Percentiles rank a stretch among this genome's conserved stretches.
Conservation (phyloP, 2,329 filamentous ascomycete genomes). For the Paramyrothecium sp. region DNA sequence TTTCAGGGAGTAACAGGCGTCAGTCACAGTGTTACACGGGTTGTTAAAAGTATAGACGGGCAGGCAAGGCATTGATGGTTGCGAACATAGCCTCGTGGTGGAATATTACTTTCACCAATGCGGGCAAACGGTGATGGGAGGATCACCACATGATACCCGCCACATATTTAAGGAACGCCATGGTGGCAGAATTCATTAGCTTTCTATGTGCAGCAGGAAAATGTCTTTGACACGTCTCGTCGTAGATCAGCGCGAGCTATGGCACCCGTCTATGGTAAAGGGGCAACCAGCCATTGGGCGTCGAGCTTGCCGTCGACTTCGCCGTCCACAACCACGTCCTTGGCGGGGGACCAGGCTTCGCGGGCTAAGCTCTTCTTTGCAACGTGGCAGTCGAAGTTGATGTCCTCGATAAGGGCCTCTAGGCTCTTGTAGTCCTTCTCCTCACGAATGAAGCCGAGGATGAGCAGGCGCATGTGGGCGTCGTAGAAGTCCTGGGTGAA, state of each 20-base stretch:
- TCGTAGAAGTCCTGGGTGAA: slow-evolving; percentile 86
- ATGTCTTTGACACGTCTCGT: neutral
- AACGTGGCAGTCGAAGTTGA: slow-evolving; percentile 84
- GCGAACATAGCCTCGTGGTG: neutral
- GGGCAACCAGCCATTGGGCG: slow-evolving; percentile 36
- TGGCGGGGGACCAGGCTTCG: slow-evolving; percentile 53
- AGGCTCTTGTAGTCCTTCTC: slow-evolving; percentile 85
- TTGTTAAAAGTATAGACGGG: neutral
- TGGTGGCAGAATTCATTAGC: neutral
- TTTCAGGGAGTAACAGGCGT: neutral
- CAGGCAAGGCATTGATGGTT: neutral
- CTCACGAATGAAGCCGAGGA: slow-evolving; percentile 84
- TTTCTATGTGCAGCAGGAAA: neutral
- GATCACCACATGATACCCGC: neutral
- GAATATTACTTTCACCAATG: neutral
- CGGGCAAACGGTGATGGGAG: neutral
- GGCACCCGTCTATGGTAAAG: slow-evolving; percentile 10
- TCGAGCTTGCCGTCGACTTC: slow-evolving; percentile 30
- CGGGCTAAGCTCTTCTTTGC: slow-evolving; percentile 70
- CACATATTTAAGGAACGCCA: neutral
- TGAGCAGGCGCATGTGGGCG: slow-evolving; percentile 71
- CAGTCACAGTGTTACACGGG: neutral
- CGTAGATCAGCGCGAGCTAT: neutral
- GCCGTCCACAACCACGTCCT: slow-evolving; percentile 29
- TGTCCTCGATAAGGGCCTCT: slow-evolving; percentile 85